These are phyloP conservation scores for Linnemannia zychae DNA, from an alignment of 192 early-diverging fungal genomes.

Conservation along the genomic window DNA sequence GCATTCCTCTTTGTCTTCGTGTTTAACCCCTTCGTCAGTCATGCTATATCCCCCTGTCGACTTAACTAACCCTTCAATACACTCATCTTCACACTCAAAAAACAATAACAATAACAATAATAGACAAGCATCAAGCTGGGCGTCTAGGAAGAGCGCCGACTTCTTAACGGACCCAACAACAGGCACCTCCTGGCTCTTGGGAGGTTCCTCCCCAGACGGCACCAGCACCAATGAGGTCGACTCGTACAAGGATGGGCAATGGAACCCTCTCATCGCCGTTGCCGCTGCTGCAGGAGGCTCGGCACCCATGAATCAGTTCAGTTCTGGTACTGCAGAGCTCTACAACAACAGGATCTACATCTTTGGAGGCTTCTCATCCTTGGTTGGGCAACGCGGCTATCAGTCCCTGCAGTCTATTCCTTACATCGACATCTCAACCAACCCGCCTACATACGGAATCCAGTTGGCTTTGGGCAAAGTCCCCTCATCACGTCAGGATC, in stretches of 20 bases:
- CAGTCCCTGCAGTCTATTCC: slow-evolving; percentile 26
- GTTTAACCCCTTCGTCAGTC: no score
- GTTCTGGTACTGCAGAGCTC: slow-evolving; percentile 15
- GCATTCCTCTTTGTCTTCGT: background rate
- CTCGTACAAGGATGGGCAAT: slow-evolving; percentile 11
- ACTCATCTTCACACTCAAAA: no score
- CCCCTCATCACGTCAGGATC: slow-evolving; percentile 35
- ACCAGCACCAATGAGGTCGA: slow-evolving; percentile 34
- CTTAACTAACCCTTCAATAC: no score
- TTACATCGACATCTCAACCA: slow-evolving; percentile 13
- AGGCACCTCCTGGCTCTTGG: slow-evolving; percentile 19
- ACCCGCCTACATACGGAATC: slow-evolving; percentile 10
- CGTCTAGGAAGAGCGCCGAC: background rate
- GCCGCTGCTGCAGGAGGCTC: background rate
- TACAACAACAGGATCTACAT: slow-evolving; percentile 28
- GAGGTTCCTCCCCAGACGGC: slow-evolving; percentile 21
- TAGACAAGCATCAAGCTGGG: slow-evolving; percentile 42
- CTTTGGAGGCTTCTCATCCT: slow-evolving; percentile 31
- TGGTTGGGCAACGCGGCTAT: slow-evolving; percentile 20
- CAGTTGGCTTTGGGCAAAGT: slow-evolving; percentile 25
- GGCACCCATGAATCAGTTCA: slow-evolving; percentile 20
- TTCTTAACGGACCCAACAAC: slow-evolving; percentile 31
- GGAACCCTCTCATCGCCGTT: background rate
- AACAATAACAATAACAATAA: no score
- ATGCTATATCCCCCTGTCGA: no score